Evolutionary conservation across 1,139 yeast genomes (phyloP).

Genomic region (Hyphopichia fennica): DNA sequence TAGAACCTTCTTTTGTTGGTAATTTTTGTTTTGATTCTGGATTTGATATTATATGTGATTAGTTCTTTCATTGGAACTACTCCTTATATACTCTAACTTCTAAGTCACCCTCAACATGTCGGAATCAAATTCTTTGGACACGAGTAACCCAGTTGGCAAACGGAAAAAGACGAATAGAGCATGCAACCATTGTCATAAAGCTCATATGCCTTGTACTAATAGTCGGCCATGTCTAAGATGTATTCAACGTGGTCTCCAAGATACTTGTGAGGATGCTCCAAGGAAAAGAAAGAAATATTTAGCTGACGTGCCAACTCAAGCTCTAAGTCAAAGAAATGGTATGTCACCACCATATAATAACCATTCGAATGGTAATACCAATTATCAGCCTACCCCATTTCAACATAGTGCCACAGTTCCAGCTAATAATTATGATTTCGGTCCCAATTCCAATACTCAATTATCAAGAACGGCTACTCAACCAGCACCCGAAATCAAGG

Average conservation of each 20-base stretch:
- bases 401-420: constrained; percentile 7
- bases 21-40: no score
- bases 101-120: no score
- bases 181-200: constrained; percentile 81
- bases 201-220: constrained; percentile 86
- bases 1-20: no score
- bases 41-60: no score
- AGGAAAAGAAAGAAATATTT: constrained; percentile 83
- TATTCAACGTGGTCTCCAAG: constrained; percentile 62
- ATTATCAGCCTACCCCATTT: constrained; percentile 5
- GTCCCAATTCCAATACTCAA: neutral
- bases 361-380: neutral
- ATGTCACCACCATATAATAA: neutral
- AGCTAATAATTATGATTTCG: constrained; percentile 3
- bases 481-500: constrained; percentile 1
- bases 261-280: constrained; percentile 87
- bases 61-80: no score
- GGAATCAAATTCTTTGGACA: neutral
- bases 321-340: constrained; percentile 7
- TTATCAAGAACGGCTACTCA: neutral
- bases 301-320: constrained; percentile 48
- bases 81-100: no score
- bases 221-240: constrained; percentile 83
- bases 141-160: constrained; percentile 21
- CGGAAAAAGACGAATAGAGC: constrained; percentile 73